A percentile compares a stretch with the other conserved stretches of the same genome.
Evolutionary conservation across 495 filamentous ascomycete genomes (phyloP).

Genomic region (Tuber indicum): DNA sequence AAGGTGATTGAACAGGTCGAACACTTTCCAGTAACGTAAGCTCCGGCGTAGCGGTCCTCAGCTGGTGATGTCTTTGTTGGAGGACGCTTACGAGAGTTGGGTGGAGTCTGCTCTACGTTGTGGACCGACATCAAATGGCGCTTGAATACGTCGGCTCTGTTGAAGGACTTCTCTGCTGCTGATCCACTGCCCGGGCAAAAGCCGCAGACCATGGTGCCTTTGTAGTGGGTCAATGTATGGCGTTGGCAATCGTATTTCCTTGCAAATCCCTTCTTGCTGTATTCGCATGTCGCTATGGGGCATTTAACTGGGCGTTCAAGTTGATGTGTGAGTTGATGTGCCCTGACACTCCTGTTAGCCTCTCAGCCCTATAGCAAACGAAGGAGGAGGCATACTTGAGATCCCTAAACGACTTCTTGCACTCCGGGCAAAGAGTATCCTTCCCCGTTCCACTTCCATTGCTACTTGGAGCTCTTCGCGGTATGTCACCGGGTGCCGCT

Average conservation of each 20-base stretch:
- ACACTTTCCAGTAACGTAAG: conserved; percentile 75
- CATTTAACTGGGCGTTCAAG: conserved; percentile 93
- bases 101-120: conserved; percentile 88
- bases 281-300: conserved; percentile 88
- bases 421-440: conserved; percentile 39
- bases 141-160: conserved; percentile 98
- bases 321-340: conserved; percentile 94
- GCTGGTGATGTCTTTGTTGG: conserved; percentile 45
- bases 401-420: conserved; percentile 40
- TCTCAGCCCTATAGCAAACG: conserved; percentile 37
- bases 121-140: conserved; percentile 91
- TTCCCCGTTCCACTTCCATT: conserved; percentile 32
- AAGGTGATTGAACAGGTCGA: conserved; percentile 91
- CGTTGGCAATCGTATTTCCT: conserved; percentile 98
- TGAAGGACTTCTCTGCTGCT: conserved; percentile 94
- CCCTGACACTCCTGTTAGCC: conserved; percentile 48
- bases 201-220: conserved; percentile 97
- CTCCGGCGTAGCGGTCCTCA: conserved; percentile 21
- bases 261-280: conserved; percentile 91
- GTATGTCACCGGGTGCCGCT: conserved; percentile 12
- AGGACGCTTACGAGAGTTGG: conserved; percentile 87
- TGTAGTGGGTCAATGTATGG: conserved; percentile 98
- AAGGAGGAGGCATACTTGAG: conserved; percentile 13
- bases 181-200: conserved; percentile 93
- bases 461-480: conserved; percentile 24